phyloP scores from a whole-genome alignment of 768 basidiomycete genomes.

The Rhodosporidiobolus odoratus region DNA sequence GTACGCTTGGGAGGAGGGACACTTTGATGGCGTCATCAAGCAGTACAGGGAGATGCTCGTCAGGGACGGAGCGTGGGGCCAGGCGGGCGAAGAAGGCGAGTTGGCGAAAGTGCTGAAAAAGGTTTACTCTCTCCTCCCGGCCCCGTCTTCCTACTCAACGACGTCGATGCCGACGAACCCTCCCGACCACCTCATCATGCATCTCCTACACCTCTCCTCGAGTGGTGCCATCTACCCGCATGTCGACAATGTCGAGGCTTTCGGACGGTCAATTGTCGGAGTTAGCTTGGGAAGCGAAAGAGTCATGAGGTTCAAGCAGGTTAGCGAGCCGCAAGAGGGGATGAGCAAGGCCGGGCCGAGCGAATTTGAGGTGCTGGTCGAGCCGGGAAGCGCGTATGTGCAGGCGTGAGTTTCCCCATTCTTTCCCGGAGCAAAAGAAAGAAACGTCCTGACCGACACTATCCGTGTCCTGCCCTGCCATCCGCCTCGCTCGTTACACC shows the following conservation, averaged over 20 bases:
- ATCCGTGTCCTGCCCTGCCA: too few relatives aligned
- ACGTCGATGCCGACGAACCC: background rate
- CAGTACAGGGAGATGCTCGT: slow-evolving; percentile 38
- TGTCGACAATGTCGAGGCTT: slow-evolving; percentile 50
- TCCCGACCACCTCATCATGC: slow-evolving; percentile 41
- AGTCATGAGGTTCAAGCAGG: slow-evolving; percentile 43
- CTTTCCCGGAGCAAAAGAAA: background rate
- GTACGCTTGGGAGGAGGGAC: slow-evolving; percentile 34
- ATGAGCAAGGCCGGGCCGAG: background rate
- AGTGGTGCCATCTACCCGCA: slow-evolving; percentile 49
- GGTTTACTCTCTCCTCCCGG: slow-evolving; percentile 28
- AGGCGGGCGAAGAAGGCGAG: background rate
- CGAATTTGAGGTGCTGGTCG: slow-evolving; percentile 46
- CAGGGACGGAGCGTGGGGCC: slow-evolving; percentile 8
- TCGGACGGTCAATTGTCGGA: slow-evolving; percentile 48
- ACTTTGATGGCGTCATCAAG: slow-evolving; percentile 39
- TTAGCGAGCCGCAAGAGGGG: slow-evolving; percentile 24
- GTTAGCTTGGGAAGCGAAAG: slow-evolving; percentile 47
- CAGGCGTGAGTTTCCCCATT: slow-evolving; percentile 45
- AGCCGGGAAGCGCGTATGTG: slow-evolving; percentile 47
- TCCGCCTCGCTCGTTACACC: background rate
- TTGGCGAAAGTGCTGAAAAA: slow-evolving; percentile 11
- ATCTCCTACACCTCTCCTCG: slow-evolving; percentile 48
- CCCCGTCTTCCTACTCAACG: background rate
- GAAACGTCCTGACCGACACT: too few relatives aligned